These are phyloP conservation scores for Echites panduratus DNA, from an alignment of 257 asterid species.

Conservation along the genomic window DNA sequence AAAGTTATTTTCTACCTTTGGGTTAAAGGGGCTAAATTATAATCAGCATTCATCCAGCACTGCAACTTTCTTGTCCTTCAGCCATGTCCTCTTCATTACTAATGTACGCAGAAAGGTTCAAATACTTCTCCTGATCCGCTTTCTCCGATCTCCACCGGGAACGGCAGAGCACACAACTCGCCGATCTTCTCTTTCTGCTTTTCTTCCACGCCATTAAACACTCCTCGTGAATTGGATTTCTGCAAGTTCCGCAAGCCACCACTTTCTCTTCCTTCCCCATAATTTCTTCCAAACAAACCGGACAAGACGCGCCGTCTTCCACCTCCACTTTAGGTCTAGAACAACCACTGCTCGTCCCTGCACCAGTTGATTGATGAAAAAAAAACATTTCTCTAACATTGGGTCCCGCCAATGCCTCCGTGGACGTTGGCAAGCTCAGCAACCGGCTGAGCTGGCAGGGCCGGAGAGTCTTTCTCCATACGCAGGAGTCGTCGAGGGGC, in stretches of 20 bases:
- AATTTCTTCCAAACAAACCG: conserved; percentile 78
- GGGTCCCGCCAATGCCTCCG: conserved; percentile 52
- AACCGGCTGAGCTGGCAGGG: conserved; percentile 74
- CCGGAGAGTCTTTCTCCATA: conserved; percentile 60
- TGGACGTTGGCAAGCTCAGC: conserved; percentile 48
- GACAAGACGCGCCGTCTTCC: conserved; percentile 54
- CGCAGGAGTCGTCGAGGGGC: conserved; percentile 47
- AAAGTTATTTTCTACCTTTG: no score
- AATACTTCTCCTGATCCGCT: conserved; percentile 56
- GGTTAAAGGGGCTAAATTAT: no score
- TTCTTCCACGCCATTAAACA: conserved; percentile 84
- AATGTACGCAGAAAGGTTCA: conserved; percentile 75
- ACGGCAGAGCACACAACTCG: conserved; percentile 89
- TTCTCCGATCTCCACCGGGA: conserved; percentile 68
- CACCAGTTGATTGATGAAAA: conserved; percentile 22
- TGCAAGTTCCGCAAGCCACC: conserved; percentile 67
- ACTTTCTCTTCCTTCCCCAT: conserved; percentile 56
- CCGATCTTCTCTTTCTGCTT: conserved; percentile 60
- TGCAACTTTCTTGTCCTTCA: conserved; percentile 38
- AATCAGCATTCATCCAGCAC: conserved; percentile 2
- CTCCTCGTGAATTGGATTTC: conserved; percentile 72
- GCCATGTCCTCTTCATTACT: conserved; percentile 38
- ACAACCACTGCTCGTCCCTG: conserved; percentile 9
- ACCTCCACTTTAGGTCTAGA: conserved; percentile 23
- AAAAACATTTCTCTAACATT: conserved; percentile 43